Base-by-base conservation (phyloP, 202 grass and related monocot genomes). In the Setaria viridis region DNA sequence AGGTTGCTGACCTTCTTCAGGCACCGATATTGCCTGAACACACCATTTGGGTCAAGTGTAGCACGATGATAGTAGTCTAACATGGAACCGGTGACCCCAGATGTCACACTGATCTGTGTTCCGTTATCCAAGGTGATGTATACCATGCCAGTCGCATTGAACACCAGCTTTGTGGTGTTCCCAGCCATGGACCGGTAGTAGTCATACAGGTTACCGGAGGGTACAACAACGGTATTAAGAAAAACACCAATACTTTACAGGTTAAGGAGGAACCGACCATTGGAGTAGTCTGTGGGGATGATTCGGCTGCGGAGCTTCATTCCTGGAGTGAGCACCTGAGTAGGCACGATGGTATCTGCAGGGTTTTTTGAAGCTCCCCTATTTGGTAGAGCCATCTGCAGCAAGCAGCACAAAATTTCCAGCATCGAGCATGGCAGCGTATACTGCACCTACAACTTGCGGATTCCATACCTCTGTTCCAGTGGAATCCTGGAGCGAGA, bases 271-370 rank as follows among this genome's bases (percentile, higher is more conserved):
- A 96, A 96, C 58, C 87, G 81, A 41, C 89, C 89, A 59, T 47
- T 42, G 8, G 79, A 91, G 35, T 86, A 91, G 33, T 91, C 75
- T 3, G 79, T 84, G 14, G 45, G 60, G 15, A 79, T 83, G 10
- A 95, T 53, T 30, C 80, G 80, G 46, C 89, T 79, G 21, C 8
- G 89, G 54, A 96, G 84, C 55, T 8, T 34, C 54, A 7, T 63
- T 3, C 13, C 11, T 4, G 80, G 67, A 20, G 25, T 14, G 11
- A 95, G 57, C 33, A 70, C 86, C 81, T 93, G 91, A 55, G 87
- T 56, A 21, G 75, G 91, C 69, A 93, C 80, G 71, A 95, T 88
- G 56, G 91, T 93, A 82, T 95, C 91, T 20, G 74, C 30, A 39
- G 85, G 90, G 37, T 25, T 25, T 6, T 2, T 34, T 25, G 64